Evolutionary conservation across 2,329 filamentous ascomycete species (phyloP).

Genomic region (Alternaria postmessia): DNA sequence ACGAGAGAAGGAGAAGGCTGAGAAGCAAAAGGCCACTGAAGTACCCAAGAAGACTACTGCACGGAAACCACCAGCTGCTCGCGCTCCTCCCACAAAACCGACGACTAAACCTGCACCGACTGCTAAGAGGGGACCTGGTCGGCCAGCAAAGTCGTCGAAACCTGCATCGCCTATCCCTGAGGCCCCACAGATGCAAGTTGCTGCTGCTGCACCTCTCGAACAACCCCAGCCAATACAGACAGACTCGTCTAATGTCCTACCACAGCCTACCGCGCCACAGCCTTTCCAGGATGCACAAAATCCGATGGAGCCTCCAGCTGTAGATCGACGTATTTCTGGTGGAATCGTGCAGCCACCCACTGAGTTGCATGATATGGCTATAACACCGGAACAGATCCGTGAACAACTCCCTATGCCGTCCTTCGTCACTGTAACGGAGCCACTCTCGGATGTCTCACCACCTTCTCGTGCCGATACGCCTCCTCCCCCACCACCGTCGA

Average conservation of each 20-base stretch:
- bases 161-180: constrained; percentile 43
- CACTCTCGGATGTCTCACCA: constrained; percentile 30
- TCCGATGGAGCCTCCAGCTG: not conserved
- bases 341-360: constrained; percentile 40
- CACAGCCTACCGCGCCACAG: constrained; percentile 3
- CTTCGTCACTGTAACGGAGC: constrained; percentile 36
- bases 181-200: constrained; percentile 30
- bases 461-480: constrained; percentile 49
- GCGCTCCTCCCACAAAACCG: constrained; percentile 25
- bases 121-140: constrained; percentile 37
- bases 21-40: constrained; percentile 48
- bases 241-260: constrained; percentile 16
- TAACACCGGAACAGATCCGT: constrained; percentile 47
- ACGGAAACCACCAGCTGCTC: constrained; percentile 31
- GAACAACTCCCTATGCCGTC: constrained; percentile 47
- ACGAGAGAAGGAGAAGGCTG: constrained; percentile 57
- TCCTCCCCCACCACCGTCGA: constrained; percentile 47
- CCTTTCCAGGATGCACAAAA: not conserved
- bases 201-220: constrained; percentile 32
- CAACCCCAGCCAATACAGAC: constrained; percentile 41
- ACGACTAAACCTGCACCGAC: constrained; percentile 24
- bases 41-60: constrained; percentile 43
- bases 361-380: constrained; percentile 40
- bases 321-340: constrained; percentile 27
- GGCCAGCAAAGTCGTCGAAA: constrained; percentile 35